These are phyloP conservation scores for Tribonema minus DNA, from an alignment of 108 stramenopile species.

Conservation along the genomic window DNA sequence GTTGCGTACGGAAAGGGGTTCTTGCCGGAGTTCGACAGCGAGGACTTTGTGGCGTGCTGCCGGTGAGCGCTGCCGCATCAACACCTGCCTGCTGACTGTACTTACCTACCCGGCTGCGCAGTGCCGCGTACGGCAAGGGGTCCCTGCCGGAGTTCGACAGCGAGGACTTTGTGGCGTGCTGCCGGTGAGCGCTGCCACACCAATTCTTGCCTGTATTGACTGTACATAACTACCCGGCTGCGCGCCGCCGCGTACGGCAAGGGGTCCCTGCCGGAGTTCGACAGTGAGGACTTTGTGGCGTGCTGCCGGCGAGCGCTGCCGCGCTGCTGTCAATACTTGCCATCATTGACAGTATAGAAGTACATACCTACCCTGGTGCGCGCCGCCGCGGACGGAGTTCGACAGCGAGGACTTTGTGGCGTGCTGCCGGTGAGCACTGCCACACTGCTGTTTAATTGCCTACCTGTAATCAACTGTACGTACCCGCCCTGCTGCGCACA, in stretches of 20 bases:
- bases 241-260: constrained; percentile 87
- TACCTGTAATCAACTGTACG: too few relatives aligned
- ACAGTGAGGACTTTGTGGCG: constrained; percentile 43
- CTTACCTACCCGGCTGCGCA: too few relatives aligned
- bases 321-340: too few relatives aligned
- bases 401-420: constrained; percentile 40
- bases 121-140: constrained; percentile 86
- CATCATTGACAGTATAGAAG: too few relatives aligned
- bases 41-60: constrained; percentile 50
- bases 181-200: too few relatives aligned
- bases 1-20: constrained; percentile 90
- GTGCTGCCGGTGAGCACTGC: constrained; percentile 63
- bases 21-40: constrained; percentile 33
- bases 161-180: constrained; percentile 47
- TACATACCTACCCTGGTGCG: constrained; percentile 75
- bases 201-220: too few relatives aligned
- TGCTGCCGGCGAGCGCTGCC: too few relatives aligned
- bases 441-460: constrained; percentile 57
- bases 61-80: constrained; percentile 63
- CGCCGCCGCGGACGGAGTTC: constrained; percentile 78
- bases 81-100: too few relatives aligned
- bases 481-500: too few relatives aligned
- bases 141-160: constrained; percentile 55
- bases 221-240: too few relatives aligned
- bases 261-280: constrained; percentile 63